Conservation (phyloP, 495 filamentous ascomycete genomes). For the Penicillium cinerascens region DNA sequence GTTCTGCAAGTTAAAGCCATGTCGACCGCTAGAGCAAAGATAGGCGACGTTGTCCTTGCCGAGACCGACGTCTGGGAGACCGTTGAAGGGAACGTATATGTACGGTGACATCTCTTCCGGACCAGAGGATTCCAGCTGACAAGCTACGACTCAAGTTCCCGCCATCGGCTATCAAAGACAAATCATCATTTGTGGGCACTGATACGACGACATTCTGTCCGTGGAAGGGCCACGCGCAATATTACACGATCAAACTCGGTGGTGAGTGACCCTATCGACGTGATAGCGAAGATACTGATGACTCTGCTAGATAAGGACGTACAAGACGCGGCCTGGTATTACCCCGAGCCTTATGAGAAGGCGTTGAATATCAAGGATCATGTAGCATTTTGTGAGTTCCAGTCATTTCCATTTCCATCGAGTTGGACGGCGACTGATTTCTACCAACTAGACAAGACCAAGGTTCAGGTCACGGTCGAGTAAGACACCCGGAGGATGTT, state of each 20-base stretch:
- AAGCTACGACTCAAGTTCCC: conserved; percentile 30
- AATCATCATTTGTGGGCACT: conserved; percentile 44
- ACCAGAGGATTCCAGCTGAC: background rate
- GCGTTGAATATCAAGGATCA: conserved; percentile 57
- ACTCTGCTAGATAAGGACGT: conserved; percentile 40
- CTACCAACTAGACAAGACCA: conserved; percentile 11
- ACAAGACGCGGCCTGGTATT: conserved; percentile 67
- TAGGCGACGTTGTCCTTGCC: conserved; percentile 57
- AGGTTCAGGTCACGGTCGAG: conserved; percentile 12
- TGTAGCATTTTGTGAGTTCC: conserved; percentile 62
- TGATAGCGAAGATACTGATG: background rate
- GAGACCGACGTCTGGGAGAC: conserved; percentile 58
- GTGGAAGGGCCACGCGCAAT: conserved; percentile 69
- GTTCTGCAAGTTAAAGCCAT: too few species aligned
- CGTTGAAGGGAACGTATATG: conserved; percentile 73
- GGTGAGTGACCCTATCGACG: conserved; percentile 31
- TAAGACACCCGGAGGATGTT: background rate
- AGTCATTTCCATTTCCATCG: background rate
- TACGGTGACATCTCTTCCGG: conserved; percentile 22
- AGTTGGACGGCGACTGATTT: background rate
- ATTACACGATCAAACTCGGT: conserved; percentile 60
- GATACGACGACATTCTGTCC: conserved; percentile 54
- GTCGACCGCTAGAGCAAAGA: conserved; percentile 54
- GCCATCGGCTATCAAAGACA: conserved; percentile 35
- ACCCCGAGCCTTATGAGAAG: conserved; percentile 55